Base-by-base conservation (phyloP, 257 asterid species). In the Jacaranda mimosifolia region DNA sequence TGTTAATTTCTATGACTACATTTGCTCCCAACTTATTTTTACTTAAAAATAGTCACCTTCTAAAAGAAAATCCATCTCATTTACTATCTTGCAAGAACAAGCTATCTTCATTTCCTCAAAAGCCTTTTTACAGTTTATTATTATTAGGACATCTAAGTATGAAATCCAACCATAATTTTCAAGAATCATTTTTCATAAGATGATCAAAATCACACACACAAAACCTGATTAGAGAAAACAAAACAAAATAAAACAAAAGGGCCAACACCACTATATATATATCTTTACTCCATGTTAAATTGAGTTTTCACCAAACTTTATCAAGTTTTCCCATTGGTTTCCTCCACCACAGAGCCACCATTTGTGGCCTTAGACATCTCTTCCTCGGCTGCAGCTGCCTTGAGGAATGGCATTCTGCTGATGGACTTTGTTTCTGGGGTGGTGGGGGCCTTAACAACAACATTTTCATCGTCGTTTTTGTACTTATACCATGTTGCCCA, bases 401-500 rank as follows among this genome's bases (percentile, higher is more conserved):
- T 75, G 18, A 80, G 69, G 45, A 83, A 78, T 36, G 85, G 89
- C 70, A 72, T 46, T 32, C 60, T 18, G 49, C 75, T 74, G 36
- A 12, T 43, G 2, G 72, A 81, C 18, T 70, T 64, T 8, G 71
- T 68, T 39, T 70, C 60, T 49, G 80, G 85, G 39, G 64, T 32
- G 8, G 65, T 46, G 15, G 59, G 63, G 15, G 48, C 49, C 32
- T 15, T 60, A 43, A 62, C 82, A 4, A 7, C 77, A 3, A 6
- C 76, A 12, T 58, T 49, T 9, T 60, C 89, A 5, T 74, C 89
- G 3, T 85, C 68, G 3, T 68, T 71, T 46, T 89, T 92, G 83
- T 89, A 94, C 80, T 85, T 86, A 74, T 94, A 94, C 91, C 97
- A 85, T 0, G 81, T 70, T 18, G 97, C 93, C 91, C 97, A 94